Base-by-base conservation (phyloP, 441 rosid genomes). In the California macrophylla region DNA sequence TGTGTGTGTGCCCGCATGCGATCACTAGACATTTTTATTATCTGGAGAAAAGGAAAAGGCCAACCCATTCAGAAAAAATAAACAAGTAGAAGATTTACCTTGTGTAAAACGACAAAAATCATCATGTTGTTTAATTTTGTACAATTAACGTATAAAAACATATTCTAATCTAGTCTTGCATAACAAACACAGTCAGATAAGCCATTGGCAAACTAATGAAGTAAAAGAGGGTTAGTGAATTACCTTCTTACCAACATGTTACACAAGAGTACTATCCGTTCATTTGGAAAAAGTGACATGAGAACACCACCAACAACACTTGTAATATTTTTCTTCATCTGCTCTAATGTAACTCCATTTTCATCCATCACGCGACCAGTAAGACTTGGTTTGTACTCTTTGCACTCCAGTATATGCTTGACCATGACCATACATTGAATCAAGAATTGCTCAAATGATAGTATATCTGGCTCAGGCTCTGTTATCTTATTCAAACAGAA, bases 391-490 rank as follows among this genome's bases (percentile, higher is more conserved):
- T 91, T 95, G 83, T 95, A 95, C 75, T 95, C 98, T 80, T 88
- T 90, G 85, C 99, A 95, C 75, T 95, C 99, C 74, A 92, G 76
- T 56, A 95, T 72, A 77, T 88, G 74, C 78, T 95, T 95, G 76
- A 84, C 92, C 92, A 92, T 80, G 72, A 95, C 92, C 99, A 95
- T 95, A 78, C 99, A 95, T 79, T 95, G 96, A 80, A 95, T 92
- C 69, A 86, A 76, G 82, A 95, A 91, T 69, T 85, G 84, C 80
- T 88, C 93, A 76, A 87, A 95, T 42, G 88, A 84, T 58, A 83
- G 52, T 60, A 85, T 58, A 65, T 79, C 82, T 58, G 85, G 85
- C 73, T 85, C 90, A 29, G 95, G 95, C 67, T 90, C 90, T 25
- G 82, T 84, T 70, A 95, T 95, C 85, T 81, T 92, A 82, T 81